Conservation (phyloP, 306 rosid species). For the cucumber (Cucumis sativus) region DNA sequence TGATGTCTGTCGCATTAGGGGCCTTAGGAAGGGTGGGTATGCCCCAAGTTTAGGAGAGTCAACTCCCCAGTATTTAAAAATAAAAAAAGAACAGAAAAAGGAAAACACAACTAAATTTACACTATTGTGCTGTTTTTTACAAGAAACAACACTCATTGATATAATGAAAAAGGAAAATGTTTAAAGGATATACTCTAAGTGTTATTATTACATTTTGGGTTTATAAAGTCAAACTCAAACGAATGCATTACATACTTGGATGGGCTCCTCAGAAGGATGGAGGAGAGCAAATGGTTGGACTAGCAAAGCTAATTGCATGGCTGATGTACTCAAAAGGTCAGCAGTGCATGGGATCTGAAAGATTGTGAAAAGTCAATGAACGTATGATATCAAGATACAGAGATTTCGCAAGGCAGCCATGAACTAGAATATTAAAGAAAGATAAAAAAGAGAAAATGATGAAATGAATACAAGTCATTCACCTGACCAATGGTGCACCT, state of each 20-base stretch:
- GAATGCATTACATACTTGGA: slow-evolving; percentile 44
- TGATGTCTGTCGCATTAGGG: too few relatives aligned
- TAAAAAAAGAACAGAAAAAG: too few relatives aligned
- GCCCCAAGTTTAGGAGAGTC: too few relatives aligned
- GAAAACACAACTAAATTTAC: too few relatives aligned
- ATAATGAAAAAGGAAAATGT: not conserved
- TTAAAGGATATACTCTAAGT: not conserved
- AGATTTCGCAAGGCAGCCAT: not conserved
- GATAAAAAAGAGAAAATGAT: not conserved
- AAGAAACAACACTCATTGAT: not conserved
- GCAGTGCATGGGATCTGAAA: slow-evolving; percentile 80
- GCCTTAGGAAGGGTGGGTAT: too few relatives aligned
- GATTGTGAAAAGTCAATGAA: slow-evolving; percentile 12
- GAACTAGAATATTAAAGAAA: not conserved
- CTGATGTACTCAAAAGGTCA: slow-evolving; percentile 86
- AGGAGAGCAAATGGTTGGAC: slow-evolving; percentile 97
- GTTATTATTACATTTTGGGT: too few relatives aligned
- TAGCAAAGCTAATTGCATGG: slow-evolving; percentile 92
- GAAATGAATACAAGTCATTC: slow-evolving; percentile 5
- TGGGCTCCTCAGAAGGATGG: slow-evolving; percentile 91
- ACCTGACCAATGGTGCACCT: slow-evolving; percentile 98
- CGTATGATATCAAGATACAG: not conserved
- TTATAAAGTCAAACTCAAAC: not conserved
- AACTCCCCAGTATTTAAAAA: too few relatives aligned
- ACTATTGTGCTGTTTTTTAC: not conserved